Evolutionary conservation across 2,329 filamentous ascomycete genomes (phyloP), one percentile per base, ranked within the genome.

Genomic region (Aspergillus fijiensis): DNA sequence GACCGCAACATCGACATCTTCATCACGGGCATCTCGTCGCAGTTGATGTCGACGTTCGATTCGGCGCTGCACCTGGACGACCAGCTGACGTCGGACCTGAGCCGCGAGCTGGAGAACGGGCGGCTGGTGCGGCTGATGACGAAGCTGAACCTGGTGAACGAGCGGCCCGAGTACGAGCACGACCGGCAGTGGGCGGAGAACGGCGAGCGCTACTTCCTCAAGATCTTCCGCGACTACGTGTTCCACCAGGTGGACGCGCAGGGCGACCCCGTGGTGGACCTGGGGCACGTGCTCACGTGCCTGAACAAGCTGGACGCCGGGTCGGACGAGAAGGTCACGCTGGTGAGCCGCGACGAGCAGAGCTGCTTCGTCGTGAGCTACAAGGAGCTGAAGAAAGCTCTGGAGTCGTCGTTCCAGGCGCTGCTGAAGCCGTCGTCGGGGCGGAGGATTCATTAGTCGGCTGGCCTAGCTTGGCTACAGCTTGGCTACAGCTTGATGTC

Each of bases 151-250:
- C 85, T 90, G 60, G 87, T 99, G 72, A 95, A 95, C 70, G 95
- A 99, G 75, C 87, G 95, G 11, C 91, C 89, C 1, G 94, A 98
- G 71, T 89, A 90, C 63, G 90, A 91, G 56, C 87, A 87, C 47
- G 89, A 93, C 62, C 80, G 84, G 0, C 82, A 85, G 52, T 99
- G 95, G 94, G 91, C 92, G 4, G 94, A 98, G 75, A 95, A 90
- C 51, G 94, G 94, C 27, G 92, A 96, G 69, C 87, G 93, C 29
- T 98, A 96, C 74, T 90, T 91, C 72, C 82, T 99, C 65, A 97
- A 96, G 77, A 84, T 99, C 9, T 98, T 98, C 81, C 87, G 95
- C 53, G 95, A 99, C 77, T 98, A 96, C 69, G 91, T 97, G 47
- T 99, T 98, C 78, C 95, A 99, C 75, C 93, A 96, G 71, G 92